Evolutionary conservation across 768 basidiomycete genomes (phyloP), one percentile per base, ranked within the genome.

Genomic region (Calocera cornea): DNA sequence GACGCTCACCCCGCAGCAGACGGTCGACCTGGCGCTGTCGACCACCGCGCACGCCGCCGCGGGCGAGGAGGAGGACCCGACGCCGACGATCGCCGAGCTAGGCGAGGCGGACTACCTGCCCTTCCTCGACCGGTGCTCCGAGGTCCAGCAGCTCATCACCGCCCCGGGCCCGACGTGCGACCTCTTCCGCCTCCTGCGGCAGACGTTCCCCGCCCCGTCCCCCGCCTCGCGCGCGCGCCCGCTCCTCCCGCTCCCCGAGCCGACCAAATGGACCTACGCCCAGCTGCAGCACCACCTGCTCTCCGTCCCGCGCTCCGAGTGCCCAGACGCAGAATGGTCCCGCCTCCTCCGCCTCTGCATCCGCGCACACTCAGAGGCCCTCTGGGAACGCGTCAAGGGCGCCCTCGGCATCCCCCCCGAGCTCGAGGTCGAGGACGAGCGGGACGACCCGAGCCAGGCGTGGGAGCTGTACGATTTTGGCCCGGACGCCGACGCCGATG

Each of bases 321-420:
- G 82, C 0, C 80, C 85, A 1, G 93, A 97, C 72, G 80, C 81
- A 22, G 73, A 84, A 34, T 97, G 91, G 90, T 84, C 87, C 54
- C 80, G 82, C 72, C 83, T 83, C 11, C 83, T 86, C 0, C 86
- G 91, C n/a, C 82, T 81, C 66, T 92, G 91, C 72, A 83, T 95
- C 71, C 79, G 89, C 24, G 77, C 83, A 29, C 87, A 87, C 70
- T 88, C 86, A 16, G 92, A 95, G 72, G 84, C 92, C 41, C 87
- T 95, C 66, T 97, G 93, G 93, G 92, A 95, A 75, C 84, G 92
- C 67, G 79, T 95, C 72, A 94, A 93, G 72, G 88, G 86, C 34
- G 92, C 90, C 0, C 79, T 97, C 1, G 93, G 93, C 2, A 87
- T 93, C 2, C 92, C 93, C 11, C 87, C 87, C 0, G 92, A 95